Evolutionary conservation across 73 alveolate genomes (phyloP), one percentile per base, ranked within the genome.

Genomic region (Paramecium tetraurelia): DNA sequence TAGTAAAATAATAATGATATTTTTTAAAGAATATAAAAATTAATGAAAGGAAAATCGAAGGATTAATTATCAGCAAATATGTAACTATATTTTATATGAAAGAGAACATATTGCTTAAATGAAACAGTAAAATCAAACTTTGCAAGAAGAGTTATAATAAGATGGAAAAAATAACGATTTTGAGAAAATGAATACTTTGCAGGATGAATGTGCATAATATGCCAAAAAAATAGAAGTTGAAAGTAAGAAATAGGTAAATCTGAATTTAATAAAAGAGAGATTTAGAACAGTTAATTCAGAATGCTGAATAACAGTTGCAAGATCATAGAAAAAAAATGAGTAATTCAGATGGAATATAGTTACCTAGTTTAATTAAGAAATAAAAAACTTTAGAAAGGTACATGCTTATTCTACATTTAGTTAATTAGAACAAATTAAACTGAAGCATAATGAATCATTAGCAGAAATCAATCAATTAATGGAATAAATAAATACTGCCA

Each of bases 401-500:
- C 3, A 53, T 53, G 31, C 12, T 11, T 8, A 38, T 72, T 3
- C 1, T 16, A 38, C 1, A 36, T 35, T 36, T 72, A 72, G 90
- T 43, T 46, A 89, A 89, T 89, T 89, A 72, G 94, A 89, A 43
- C 48, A 89, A 71, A 89, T 83, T 8, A 89, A 83, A 71, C 71
- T 77, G 9, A 89, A 83, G 29, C 94, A 89, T 46, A 89, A 89
- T 71, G 94, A 89, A 70, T 70, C 92, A 29, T 70, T 89, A 72
- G 94, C 94, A 46, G 59, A 89, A 71, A 89, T 89, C 4, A 89
- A 89, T 89, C 48, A 70, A 72, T 63, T 89, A 43, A 89, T 70
- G 88, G 94, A 89, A 27, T 36, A 89, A 53, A 83, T 89, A 3
- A 89, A 89, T 89, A 89, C 84, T 43, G 94, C 94, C 2, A 89